phyloP scores from a whole-genome alignment of 208 protist genomes.

The Leishmania guyanensis region DNA sequence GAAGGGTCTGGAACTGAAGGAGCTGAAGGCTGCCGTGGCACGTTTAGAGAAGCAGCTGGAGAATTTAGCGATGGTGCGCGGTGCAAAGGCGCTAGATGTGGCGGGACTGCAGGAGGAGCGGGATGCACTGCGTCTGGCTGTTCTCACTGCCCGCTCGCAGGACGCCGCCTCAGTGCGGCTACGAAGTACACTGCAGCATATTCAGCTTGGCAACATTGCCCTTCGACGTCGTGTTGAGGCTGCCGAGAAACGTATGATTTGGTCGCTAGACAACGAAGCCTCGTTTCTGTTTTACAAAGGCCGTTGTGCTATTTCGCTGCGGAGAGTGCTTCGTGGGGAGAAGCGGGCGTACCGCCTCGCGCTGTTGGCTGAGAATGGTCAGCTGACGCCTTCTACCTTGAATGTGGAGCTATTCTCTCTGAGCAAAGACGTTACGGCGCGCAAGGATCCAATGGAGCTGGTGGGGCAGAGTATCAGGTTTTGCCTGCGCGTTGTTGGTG shows the following conservation, averaged over 20 bases:
- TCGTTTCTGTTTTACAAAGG: constrained; percentile 71
- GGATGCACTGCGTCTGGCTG: constrained; percentile 41
- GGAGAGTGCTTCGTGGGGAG: constrained; percentile 51
- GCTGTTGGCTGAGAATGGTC: constrained; percentile 47
- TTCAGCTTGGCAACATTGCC: constrained; percentile 60
- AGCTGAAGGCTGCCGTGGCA: constrained; percentile 55
- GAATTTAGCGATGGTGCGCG: constrained; percentile 23
- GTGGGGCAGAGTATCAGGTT: constrained; percentile 58
- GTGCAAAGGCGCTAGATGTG: constrained; percentile 42
- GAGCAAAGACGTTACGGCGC: constrained; percentile 10
- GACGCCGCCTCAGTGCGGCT: constrained; percentile 34
- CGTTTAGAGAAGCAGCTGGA: constrained; percentile 59
- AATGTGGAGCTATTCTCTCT: constrained; percentile 66
- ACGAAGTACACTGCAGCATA: constrained; percentile 36
- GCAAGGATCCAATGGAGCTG: constrained; percentile 37
- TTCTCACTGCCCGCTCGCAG: constrained; percentile 37
- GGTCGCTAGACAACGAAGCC: constrained; percentile 51
- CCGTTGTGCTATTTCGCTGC: constrained; percentile 48
- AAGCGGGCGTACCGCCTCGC: constrained; percentile 39
- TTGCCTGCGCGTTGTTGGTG: constrained; percentile 71
- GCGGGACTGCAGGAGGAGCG: constrained; percentile 48
- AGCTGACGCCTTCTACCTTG: constrained; percentile 44
- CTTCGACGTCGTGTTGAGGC: constrained; percentile 63
- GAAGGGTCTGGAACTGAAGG: constrained; percentile 69
- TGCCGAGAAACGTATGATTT: constrained; percentile 35